Percentiles rank a stretch among this genome's conserved stretches.
Evolutionary conservation across 768 basidiomycete species (phyloP).

Genomic region (Auriscalpium microsporum): DNA sequence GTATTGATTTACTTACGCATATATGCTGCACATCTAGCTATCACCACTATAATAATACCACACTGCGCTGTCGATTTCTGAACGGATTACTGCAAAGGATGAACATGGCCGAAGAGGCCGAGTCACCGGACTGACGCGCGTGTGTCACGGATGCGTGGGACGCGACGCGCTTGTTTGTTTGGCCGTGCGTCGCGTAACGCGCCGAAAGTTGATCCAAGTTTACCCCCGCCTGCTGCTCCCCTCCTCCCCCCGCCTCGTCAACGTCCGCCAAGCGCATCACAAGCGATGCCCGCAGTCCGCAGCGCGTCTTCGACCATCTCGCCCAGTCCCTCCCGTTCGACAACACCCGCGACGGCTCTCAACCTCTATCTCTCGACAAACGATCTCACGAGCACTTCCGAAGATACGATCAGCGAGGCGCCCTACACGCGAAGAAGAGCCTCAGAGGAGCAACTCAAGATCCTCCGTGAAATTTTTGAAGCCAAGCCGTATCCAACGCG

Average conservation of each 20-base stretch:
- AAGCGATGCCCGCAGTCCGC: background rate
- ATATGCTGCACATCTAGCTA: too few species aligned
- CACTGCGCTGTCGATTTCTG: background rate
- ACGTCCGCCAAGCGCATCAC: background rate
- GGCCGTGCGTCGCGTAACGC: background rate
- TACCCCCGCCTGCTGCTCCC: too few species aligned
- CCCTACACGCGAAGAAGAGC: background rate
- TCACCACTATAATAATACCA: too few species aligned
- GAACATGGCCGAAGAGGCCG: background rate
- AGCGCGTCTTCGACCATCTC: background rate
- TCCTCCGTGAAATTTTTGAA: background rate
- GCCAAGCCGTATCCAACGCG: background rate
- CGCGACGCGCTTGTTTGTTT: conserved; percentile 12
- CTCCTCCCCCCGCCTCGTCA: too few species aligned
- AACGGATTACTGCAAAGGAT: background rate
- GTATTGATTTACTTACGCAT: too few species aligned
- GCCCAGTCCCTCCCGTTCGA: background rate
- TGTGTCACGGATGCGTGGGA: background rate
- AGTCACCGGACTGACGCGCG: conserved; percentile 2
- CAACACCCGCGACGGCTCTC: background rate
- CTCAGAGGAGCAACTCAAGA: background rate
- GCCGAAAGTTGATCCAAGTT: background rate
- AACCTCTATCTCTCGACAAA: background rate
- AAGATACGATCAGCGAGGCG: background rate
- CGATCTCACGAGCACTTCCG: background rate